Evolutionary conservation across 495 filamentous ascomycete genomes (phyloP), one percentile per base, ranked within the genome.

Genomic region (Penicillium longicatenatum): DNA sequence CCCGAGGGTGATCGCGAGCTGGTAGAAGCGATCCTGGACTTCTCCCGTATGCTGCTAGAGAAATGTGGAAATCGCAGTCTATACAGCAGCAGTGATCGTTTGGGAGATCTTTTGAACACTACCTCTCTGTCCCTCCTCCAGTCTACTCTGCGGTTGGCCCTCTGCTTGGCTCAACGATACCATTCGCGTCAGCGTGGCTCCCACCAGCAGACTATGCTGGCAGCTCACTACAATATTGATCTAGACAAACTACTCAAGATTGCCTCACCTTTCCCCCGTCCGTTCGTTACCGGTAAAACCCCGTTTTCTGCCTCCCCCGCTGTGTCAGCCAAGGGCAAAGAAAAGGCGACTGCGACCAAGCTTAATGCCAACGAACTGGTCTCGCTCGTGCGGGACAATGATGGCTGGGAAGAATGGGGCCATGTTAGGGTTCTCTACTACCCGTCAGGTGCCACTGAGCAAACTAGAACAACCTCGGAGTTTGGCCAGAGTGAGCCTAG

Each of bases 1-100:
- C 64, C 78, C 30, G 89, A 95, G 61, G 92, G 89, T 60, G 93
- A 97, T 69, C 75, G 85, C 55, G 76, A 90, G 63, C 81, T 99
- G 54, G 72, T 97, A 52, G 89, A 93, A 62, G 78, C 84, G 6
- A 81, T 97, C 47, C 78, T 98, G 47, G 78, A 83, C 31, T 99
- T 99, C 70, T 96, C 93, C 26, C 82, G 84, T 53, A 81, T 96
- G 57, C 81, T 99, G 14, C 76, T 97, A 39, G 89, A 97, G 69
- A 94, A 94, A 68, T 98, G 95, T 77, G 95, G 94, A 54, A 99
- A 99, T 64, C 84, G 95, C 63, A 97, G 93, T 75, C 83, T 99
- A 48, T 99, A 99, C 68, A 88, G 84, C 55, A 98, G 95, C 75
- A 97, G 93, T 63, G 80, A 85, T 57, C 89, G 93, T 54, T 76